Evolutionary conservation across 2,329 filamentous ascomycete species (phyloP).

Genomic region (Teratosphaeria destructans): DNA sequence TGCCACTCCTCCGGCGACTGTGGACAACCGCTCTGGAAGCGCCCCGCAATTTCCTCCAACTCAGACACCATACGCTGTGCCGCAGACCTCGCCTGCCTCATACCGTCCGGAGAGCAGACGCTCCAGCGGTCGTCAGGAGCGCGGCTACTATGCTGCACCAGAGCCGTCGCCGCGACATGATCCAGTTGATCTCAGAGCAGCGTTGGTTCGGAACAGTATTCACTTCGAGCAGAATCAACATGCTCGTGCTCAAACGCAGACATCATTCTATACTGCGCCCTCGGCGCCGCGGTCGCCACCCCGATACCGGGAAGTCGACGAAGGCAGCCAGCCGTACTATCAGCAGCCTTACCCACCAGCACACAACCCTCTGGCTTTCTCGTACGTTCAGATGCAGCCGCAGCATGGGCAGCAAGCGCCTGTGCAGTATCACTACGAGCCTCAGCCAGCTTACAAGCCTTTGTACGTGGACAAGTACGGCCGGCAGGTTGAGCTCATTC

Average conservation of each 20-base stretch:
- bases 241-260: not conserved
- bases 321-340: conserved; percentile 7
- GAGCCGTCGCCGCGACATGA: conserved; percentile 3
- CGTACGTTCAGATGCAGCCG: conserved; percentile 14
- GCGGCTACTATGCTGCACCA: conserved; percentile 1
- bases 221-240: conserved; percentile 16
- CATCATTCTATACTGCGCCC: conserved; percentile 8
- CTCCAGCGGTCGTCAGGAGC: conserved; percentile 8
- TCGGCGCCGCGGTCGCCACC: conserved; percentile 9
- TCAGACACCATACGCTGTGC: conserved; percentile 1
- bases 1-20: conserved; percentile 8
- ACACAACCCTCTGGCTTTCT: conserved; percentile 10
- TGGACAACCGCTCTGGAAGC: conserved; percentile 7
- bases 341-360: conserved; percentile 5
- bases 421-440: conserved; percentile 10
- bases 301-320: conserved; percentile 14
- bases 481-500: conserved; percentile 18
- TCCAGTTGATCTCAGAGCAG: conserved; percentile 5
- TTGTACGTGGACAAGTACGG: conserved; percentile 27
- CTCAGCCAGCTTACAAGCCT: conserved; percentile 12
- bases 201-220: conserved; percentile 8
- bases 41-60: conserved; percentile 5
- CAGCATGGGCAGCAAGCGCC: conserved; percentile 4
- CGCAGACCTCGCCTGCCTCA: not conserved
- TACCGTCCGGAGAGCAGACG: conserved; percentile 5